These are phyloP conservation scores for Azolla pinnata DNA, from an alignment of 75 land plant species.

Conservation along the genomic window DNA sequence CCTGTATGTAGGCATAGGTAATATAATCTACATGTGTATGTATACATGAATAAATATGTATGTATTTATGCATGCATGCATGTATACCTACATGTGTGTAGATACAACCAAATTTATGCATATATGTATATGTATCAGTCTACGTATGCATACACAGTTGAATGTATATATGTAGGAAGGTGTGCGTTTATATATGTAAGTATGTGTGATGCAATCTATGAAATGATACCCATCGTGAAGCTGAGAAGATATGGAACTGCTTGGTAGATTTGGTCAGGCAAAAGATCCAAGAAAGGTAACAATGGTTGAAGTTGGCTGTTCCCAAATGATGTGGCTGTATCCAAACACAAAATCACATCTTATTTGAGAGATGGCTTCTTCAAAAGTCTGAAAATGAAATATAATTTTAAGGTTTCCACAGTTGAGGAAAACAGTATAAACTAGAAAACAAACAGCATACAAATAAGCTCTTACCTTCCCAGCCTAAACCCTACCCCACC, in stretches of 20 bases:
- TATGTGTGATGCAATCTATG: not conserved
- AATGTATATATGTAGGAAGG: conserved; percentile 2
- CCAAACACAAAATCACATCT: no score
- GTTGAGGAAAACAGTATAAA: no score
- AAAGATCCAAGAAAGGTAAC: conserved; percentile 53
- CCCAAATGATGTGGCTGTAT: conserved; percentile 67
- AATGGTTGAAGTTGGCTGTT: conserved; percentile 73
- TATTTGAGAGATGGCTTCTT: no score
- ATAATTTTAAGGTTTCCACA: no score
- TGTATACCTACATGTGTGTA: not conserved
- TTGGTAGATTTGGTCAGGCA: conserved; percentile 50
- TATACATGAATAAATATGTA: not conserved
- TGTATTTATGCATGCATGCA: not conserved
- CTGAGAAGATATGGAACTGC: conserved; percentile 75
- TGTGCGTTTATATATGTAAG: not conserved
- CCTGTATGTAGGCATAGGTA: not conserved
- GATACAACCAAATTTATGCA: not conserved
- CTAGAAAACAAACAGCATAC: no score
- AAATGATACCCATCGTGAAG: conserved; percentile 63
- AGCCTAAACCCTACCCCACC: no score
- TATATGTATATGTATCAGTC: not conserved
- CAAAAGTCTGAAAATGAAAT: no score
- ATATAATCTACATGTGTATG: not conserved
- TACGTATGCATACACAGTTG: not conserved
- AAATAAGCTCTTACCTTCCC: no score